These are phyloP conservation scores for Bidens hawaiensis DNA, from an alignment of 140 eudicot genomes.

Conservation along the genomic window DNA sequence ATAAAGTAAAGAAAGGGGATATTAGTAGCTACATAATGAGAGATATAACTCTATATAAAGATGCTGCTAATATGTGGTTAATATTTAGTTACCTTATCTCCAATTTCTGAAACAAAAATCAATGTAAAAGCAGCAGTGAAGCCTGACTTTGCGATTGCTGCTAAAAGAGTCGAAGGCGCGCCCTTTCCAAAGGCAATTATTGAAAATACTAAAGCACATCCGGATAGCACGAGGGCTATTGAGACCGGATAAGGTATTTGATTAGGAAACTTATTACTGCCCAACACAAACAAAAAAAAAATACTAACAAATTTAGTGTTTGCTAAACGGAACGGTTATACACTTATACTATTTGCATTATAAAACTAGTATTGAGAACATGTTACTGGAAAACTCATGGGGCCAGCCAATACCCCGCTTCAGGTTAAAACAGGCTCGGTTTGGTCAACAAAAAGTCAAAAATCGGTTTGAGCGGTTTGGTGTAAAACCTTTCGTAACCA, in stretches of 20 bases:
- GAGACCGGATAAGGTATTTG: slow-evolving; percentile 72
- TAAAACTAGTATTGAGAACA: no score
- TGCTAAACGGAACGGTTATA: no score
- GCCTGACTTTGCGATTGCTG: slow-evolving; percentile 88
- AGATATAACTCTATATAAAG: slow-evolving; percentile 7
- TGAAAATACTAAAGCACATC: slow-evolving; percentile 69
- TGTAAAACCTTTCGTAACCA: no score
- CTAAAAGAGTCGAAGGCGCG: slow-evolving; percentile 68
- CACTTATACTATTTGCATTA: no score
- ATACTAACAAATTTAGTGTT: no score
- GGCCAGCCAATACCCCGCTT: no score
- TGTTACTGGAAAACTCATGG: no score
- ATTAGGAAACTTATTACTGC: slow-evolving; percentile 62
- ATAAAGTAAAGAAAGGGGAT: slow-evolving; percentile 27
- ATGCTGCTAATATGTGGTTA: background rate
- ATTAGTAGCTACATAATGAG: slow-evolving; percentile 15
- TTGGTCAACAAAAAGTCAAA: no score
- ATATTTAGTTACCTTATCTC: slow-evolving; percentile 70
- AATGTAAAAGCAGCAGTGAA: slow-evolving; percentile 93
- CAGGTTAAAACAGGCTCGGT: no score
- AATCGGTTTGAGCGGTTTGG: no score
- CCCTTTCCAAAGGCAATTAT: slow-evolving; percentile 67
- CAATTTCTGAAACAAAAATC: slow-evolving; percentile 91
- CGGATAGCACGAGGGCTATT: slow-evolving; percentile 71
- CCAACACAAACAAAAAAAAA: no score